phyloP scores from a whole-genome alignment of 176 grass and related monocot genomes.

The Musa beccarii region DNA sequence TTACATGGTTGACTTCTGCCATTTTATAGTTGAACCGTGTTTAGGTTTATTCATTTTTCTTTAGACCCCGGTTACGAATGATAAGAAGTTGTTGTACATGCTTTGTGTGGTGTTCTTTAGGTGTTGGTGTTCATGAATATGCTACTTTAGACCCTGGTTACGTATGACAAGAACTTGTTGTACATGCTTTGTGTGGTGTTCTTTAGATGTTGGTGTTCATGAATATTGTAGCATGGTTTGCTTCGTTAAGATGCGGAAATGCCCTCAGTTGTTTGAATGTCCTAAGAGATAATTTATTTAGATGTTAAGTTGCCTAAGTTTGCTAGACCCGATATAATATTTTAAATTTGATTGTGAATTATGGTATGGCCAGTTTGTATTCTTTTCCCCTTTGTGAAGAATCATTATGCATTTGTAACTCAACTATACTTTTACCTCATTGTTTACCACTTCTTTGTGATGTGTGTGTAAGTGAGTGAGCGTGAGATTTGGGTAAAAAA shows the following conservation, averaged over 20 bases:
- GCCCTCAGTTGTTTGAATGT: background rate
- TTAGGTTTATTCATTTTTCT: background rate
- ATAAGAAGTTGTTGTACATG: too few species aligned
- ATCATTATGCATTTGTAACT: too few species aligned
- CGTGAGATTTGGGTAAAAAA: too few species aligned
- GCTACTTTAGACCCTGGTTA: too few species aligned
- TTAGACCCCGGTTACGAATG: too few species aligned
- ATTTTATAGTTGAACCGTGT: background rate
- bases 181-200: background rate
- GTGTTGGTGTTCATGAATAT: background rate
- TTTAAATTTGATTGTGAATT: background rate
- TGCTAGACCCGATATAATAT: background rate
- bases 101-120: background rate
- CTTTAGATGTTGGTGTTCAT: background rate
- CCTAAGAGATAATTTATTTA: background rate
- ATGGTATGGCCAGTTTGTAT: background rate
- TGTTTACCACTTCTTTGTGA: too few species aligned
- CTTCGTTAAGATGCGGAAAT: background rate
- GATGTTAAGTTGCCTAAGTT: background rate
- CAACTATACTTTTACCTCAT: too few species aligned
- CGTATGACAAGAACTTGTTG: too few species aligned
- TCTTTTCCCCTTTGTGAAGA: background rate
- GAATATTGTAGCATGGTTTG: background rate
- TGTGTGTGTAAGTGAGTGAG: too few species aligned
- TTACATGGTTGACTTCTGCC: background rate